A percentile compares a stretch with the other conserved stretches of the same genome.
Conservation (phyloP, 1,284 basidiomycete species). For the Apiotrichum siamense region DNA sequence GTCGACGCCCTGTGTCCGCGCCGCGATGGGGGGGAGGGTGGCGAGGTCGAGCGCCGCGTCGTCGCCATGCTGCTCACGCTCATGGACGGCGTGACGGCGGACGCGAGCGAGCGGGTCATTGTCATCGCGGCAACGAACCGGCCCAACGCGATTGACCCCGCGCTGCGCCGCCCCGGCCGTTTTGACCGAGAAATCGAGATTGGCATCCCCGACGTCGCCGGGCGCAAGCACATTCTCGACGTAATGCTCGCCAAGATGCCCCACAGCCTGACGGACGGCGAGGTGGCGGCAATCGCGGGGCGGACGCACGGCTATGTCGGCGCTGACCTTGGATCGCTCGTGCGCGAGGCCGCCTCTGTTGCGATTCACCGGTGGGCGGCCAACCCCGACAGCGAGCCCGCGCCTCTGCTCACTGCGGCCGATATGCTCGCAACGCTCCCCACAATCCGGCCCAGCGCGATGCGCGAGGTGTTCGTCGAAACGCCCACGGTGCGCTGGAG, state of each 20-base stretch:
- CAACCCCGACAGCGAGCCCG: not conserved
- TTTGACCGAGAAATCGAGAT: conserved; percentile 98
- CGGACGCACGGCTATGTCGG: conserved; percentile 95
- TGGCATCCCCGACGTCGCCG: conserved; percentile 80
- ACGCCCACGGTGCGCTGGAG: conserved; percentile 74
- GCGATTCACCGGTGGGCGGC: conserved; percentile 74
- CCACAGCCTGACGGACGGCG: conserved; percentile 58
- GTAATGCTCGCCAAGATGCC: conserved; percentile 78
- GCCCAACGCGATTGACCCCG: conserved; percentile 95
- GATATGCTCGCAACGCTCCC: conserved; percentile 72
- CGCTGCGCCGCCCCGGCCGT: conserved; percentile 83
- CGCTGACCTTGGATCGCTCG: conserved; percentile 84
- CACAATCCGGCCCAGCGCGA: conserved; percentile 79
- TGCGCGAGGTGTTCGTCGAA: conserved; percentile 88
- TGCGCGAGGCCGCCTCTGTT: conserved; percentile 85
- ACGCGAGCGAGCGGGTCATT: conserved; percentile 58
- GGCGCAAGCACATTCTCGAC: conserved; percentile 73
- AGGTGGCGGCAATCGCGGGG: conserved; percentile 63
- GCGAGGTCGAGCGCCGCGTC: conserved; percentile 91
- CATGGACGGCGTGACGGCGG: conserved; percentile 79
- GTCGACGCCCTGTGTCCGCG: conserved; percentile 90
- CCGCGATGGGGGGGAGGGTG: conserved; percentile 74
- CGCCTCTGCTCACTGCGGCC: conserved; percentile 53
- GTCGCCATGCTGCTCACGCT: conserved; percentile 92
- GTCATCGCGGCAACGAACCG: conserved; percentile 97